Conservation (phyloP, 2,329 filamentous ascomycete genomes). For the Apiospora aurea region DNA sequence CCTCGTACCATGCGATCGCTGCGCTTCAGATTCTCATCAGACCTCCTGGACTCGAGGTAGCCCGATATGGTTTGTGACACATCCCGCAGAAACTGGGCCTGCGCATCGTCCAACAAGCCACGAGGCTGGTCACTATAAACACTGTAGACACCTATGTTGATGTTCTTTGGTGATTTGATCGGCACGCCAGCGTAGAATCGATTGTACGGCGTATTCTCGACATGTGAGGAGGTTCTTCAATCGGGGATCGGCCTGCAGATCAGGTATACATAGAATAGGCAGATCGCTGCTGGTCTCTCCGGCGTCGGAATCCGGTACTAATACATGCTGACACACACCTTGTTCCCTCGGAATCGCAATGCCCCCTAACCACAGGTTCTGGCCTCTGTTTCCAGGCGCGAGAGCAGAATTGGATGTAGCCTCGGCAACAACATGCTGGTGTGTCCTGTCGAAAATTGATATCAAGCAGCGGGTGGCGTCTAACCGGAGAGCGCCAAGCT, state of each 20-base stretch:
- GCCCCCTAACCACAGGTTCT: constrained; percentile 38
- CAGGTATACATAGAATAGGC: constrained; percentile 43
- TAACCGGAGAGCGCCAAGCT: constrained; percentile 54
- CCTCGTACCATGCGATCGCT: constrained; percentile 35
- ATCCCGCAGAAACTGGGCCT: constrained; percentile 28
- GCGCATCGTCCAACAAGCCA: constrained; percentile 13
- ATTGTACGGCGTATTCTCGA: constrained; percentile 33
- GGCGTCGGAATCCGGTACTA: constrained; percentile 28
- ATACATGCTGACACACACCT: constrained; percentile 42
- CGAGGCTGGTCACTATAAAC: constrained; percentile 29
- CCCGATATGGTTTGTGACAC: constrained; percentile 30
- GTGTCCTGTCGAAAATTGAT: constrained; percentile 57
- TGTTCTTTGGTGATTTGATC: constrained; percentile 28
- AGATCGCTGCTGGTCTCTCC: constrained; percentile 30
- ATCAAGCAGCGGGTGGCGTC: constrained; percentile 52
- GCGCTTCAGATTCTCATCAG: constrained; percentile 27
- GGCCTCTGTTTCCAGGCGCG: constrained; percentile 20
- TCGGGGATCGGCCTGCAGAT: constrained; percentile 43
- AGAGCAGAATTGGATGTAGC: constrained; percentile 52
- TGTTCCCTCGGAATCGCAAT: constrained; percentile 40
- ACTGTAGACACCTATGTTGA: constrained; percentile 31
- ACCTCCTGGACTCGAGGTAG: constrained; percentile 30
- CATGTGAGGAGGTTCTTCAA: constrained; percentile 39
- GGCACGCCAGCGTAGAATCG: constrained; percentile 33
- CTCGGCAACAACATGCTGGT: constrained; percentile 60